Percentiles rank a stretch among this genome's conserved stretches.
These are phyloP conservation scores for Boletus hoseneyae DNA, from an alignment of 1,284 basidiomycete genomes.

Conservation along the genomic window DNA sequence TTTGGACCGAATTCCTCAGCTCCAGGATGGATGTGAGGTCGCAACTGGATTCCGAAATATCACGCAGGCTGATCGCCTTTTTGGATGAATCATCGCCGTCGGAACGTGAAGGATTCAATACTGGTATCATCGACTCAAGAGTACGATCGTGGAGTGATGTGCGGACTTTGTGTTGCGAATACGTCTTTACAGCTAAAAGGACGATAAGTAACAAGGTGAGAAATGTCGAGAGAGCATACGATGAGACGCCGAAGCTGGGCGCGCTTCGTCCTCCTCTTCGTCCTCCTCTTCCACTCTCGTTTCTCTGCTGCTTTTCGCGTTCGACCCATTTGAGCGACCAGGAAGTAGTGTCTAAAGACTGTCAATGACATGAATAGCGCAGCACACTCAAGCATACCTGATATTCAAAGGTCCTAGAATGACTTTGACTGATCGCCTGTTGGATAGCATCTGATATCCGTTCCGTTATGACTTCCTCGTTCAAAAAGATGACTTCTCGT, in stretches of 20 bases:
- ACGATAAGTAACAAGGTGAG: conserved; percentile 6
- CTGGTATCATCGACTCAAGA: conserved; percentile 89
- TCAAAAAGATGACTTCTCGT: conserved; percentile 91
- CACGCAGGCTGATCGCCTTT: conserved; percentile 38
- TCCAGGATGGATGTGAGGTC: conserved; percentile 75
- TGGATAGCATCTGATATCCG: conserved; percentile 75
- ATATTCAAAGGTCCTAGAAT: conserved; percentile 76
- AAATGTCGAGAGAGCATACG: conserved; percentile 14
- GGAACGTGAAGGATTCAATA: conserved; percentile 45
- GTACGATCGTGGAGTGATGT: conserved; percentile 87
- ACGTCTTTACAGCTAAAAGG: conserved; percentile 44
- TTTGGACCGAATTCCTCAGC: conserved; percentile 60
- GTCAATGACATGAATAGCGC: background rate
- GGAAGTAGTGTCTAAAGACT: conserved; percentile 57
- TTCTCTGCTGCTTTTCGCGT: conserved; percentile 46
- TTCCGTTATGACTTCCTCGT: conserved; percentile 89
- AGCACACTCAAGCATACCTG: conserved; percentile 49
- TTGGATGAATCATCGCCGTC: conserved; percentile 24
- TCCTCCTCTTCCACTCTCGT: conserved; percentile 28
- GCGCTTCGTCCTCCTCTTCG: conserved; percentile 29
- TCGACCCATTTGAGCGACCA: conserved; percentile 41
- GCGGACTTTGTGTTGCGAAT: conserved; percentile 89
- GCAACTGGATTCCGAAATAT: conserved; percentile 79
- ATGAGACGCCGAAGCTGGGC: conserved; percentile 6
- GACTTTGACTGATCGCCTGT: conserved; percentile 63